Conservation (phyloP, 2,329 filamentous ascomycete genomes). For the Metarhizium rileyi region DNA sequence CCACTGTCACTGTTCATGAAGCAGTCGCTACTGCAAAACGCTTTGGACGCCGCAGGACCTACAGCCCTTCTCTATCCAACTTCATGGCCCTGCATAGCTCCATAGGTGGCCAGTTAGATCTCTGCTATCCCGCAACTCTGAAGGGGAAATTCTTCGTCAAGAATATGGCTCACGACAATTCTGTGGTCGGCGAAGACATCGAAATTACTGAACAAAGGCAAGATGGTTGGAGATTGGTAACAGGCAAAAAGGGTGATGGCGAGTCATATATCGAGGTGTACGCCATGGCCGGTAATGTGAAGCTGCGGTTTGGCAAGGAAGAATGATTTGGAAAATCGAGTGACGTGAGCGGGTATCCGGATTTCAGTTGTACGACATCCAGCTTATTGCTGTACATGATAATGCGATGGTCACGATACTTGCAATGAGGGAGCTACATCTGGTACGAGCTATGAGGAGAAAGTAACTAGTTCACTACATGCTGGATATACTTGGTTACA, state of each 20-base stretch:
- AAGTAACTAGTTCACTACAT: too few species aligned
- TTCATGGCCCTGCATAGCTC: slow-evolving; percentile 33
- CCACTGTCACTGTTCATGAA: slow-evolving; percentile 29
- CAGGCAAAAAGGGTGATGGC: slow-evolving; percentile 33
- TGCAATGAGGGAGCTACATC: too few species aligned
- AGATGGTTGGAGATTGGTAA: slow-evolving; percentile 20
- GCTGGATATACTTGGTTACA: too few species aligned
- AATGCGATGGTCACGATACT: too few species aligned
- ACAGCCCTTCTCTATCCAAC: slow-evolving; percentile 19
- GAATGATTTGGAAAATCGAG: neutral
- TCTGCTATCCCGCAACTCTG: slow-evolving; percentile 40
- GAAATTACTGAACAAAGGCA: slow-evolving; percentile 23
- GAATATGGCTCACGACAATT: slow-evolving; percentile 30
- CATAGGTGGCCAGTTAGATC: slow-evolving; percentile 32
- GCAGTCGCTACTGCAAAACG: slow-evolving; percentile 18
- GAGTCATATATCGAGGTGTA: slow-evolving; percentile 22
- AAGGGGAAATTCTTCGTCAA: slow-evolving; percentile 32
- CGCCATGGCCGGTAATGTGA: slow-evolving; percentile 21
- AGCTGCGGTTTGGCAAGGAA: slow-evolving; percentile 16
- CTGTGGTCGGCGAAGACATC: slow-evolving; percentile 33
- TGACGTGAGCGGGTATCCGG: neutral
- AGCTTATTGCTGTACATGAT: neutral
- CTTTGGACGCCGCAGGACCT: slow-evolving; percentile 3
- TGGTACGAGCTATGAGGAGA: too few species aligned
- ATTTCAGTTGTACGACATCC: too few species aligned